Conservation (phyloP, 768 basidiomycete species). For the Lanmaoa pseudosensibilis region DNA sequence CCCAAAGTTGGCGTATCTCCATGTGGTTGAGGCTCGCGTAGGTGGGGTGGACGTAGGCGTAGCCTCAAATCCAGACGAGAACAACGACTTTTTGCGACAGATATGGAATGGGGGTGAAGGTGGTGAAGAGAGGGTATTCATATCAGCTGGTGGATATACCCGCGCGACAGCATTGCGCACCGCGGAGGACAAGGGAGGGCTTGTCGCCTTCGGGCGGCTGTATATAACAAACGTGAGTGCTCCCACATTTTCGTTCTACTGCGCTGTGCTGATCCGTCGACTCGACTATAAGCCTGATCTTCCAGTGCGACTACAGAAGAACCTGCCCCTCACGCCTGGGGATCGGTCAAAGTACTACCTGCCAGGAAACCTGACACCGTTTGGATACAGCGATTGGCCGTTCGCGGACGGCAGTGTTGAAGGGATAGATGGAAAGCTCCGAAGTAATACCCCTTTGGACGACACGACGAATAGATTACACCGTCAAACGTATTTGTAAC, state of each 20-base stretch:
- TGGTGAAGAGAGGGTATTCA: conserved; percentile 29
- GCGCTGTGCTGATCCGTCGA: not conserved
- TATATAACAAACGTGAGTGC: conserved; percentile 41
- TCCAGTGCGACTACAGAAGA: conserved; percentile 27
- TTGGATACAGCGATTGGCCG: conserved; percentile 34
- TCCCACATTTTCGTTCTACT: not conserved
- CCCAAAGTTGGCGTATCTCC: conserved; percentile 49
- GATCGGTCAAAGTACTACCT: conserved; percentile 27
- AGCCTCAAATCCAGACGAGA: conserved; percentile 12
- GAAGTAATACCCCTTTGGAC: not conserved
- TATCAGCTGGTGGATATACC: conserved; percentile 47
- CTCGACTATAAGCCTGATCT: conserved; percentile 30
- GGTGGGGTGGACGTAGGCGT: conserved; percentile 1
- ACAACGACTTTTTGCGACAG: conserved; percentile 45
- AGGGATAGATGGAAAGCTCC: not conserved
- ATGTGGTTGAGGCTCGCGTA: conserved; percentile 45
- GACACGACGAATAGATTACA: not conserved
- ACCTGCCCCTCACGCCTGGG: conserved; percentile 19
- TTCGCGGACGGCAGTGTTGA: conserved; percentile 17
- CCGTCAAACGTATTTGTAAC: not conserved
- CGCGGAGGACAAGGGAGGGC: conserved; percentile 32
- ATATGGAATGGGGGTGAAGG: conserved; percentile 42
- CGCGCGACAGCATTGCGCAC: conserved; percentile 39
- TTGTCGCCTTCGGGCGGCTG: conserved; percentile 35
- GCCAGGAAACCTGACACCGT: conserved; percentile 21